These are phyloP conservation scores for Bromus sterilis DNA, from an alignment of 176 grass and related monocot species.

Conservation along the genomic window DNA sequence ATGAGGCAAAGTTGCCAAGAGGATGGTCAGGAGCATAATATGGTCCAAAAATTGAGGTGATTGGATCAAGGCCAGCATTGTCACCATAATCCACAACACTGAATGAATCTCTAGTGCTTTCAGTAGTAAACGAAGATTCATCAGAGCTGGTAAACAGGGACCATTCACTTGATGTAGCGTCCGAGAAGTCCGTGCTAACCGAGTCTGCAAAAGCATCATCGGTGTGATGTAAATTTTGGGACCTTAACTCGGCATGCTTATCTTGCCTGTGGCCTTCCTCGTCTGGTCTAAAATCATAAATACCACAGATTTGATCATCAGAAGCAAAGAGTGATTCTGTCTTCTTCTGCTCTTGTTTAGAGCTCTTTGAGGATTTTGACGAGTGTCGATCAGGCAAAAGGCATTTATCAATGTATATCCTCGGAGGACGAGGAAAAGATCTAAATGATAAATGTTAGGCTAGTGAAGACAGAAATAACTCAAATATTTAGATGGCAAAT, in stretches of 20 bases:
- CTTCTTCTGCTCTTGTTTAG: slow-evolving; percentile 46
- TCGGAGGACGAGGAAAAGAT: slow-evolving; percentile 80
- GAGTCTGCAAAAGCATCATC: slow-evolving; percentile 63
- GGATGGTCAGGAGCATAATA: slow-evolving; percentile 55
- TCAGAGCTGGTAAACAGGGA: slow-evolving; percentile 96
- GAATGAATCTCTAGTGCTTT: slow-evolving; percentile 97
- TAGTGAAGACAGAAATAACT: background rate
- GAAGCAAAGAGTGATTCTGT: slow-evolving; percentile 2
- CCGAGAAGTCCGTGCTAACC: slow-evolving; percentile 66
- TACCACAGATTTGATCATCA: slow-evolving; percentile 31
- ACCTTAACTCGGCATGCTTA: slow-evolving; percentile 23
- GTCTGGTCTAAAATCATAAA: slow-evolving; percentile 64
- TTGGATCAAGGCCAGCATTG: slow-evolving; percentile 49
- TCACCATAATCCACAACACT: slow-evolving; percentile 80
- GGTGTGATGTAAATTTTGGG: slow-evolving; percentile 21
- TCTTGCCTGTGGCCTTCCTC: slow-evolving; percentile 22
- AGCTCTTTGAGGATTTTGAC: slow-evolving; percentile 53
- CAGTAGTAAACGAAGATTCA: slow-evolving; percentile 95
- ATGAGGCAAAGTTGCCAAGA: slow-evolving; percentile 32
- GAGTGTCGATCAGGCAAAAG: slow-evolving; percentile 26
- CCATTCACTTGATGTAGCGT: slow-evolving; percentile 89
- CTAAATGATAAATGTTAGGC: slow-evolving; percentile 44
- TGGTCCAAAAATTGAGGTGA: slow-evolving; percentile 82
- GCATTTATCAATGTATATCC: slow-evolving; percentile 60
- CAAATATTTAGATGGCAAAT: background rate